Evolutionary conservation across 352 stramenopile species (phyloP).

Genomic region (Globisporangium carolinianum): DNA sequence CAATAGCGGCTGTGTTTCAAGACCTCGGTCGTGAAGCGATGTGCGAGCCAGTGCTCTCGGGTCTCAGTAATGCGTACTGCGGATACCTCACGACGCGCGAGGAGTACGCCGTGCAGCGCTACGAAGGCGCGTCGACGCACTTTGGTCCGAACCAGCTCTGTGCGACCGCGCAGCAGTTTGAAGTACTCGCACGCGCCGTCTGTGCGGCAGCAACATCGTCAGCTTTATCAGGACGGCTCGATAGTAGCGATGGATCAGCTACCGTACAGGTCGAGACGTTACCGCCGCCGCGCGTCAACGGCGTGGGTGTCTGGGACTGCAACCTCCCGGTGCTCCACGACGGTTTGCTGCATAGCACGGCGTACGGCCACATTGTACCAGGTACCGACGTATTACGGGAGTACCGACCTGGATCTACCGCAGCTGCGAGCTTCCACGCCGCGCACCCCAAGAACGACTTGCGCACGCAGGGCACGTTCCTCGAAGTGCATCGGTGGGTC

Average conservation of each 20-base stretch:
- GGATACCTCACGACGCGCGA: conserved; percentile 83
- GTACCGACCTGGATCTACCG: conserved; percentile 39
- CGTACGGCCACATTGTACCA: conserved; percentile 51
- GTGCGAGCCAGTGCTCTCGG: conserved; percentile 56
- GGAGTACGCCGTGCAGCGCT: conserved; percentile 82
- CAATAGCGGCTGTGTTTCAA: conserved; percentile 25
- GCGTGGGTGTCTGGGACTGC: conserved; percentile 63
- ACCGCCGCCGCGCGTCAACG: conserved; percentile 41
- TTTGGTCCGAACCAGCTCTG: conserved; percentile 83
- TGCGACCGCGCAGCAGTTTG: conserved; percentile 76
- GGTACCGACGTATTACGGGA: conserved; percentile 31
- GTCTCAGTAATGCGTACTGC: conserved; percentile 77
- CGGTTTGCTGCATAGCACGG: conserved; percentile 27
- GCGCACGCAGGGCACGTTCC: conserved; percentile 64
- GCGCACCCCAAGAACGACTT: conserved; percentile 82
- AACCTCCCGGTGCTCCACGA: conserved; percentile 74
- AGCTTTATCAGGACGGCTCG: too few species aligned
- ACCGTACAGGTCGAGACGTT: conserved; percentile 18
- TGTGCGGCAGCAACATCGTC: conserved; percentile 8
- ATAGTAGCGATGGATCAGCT: conserved; percentile 1
- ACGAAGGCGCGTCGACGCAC: conserved; percentile 87
- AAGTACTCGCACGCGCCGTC: conserved; percentile 36
- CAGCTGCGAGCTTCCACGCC: conserved; percentile 59
- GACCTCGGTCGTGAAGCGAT: conserved; percentile 8
- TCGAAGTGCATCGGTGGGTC: conserved; percentile 74